Evolutionary conservation across 1,139 yeast species (phyloP).

Genomic region (Lodderomyces beijingensis): DNA sequence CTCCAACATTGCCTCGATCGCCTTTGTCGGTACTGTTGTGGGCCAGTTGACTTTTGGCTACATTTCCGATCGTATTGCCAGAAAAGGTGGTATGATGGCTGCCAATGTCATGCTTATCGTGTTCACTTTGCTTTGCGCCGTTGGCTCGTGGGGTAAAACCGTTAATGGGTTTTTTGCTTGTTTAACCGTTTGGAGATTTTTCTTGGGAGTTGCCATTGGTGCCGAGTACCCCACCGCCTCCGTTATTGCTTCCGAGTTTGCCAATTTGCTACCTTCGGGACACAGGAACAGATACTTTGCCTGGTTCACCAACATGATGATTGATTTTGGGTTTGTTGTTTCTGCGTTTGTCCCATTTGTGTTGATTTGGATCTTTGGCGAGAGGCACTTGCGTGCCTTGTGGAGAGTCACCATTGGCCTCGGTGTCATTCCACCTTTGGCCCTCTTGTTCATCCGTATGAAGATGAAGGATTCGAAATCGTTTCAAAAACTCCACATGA

Average conservation of each 20-base stretch:
- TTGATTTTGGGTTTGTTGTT: conserved; percentile 81
- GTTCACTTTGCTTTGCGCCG: conserved; percentile 75
- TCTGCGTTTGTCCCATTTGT: conserved; percentile 86
- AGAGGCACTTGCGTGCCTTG: conserved; percentile 67
- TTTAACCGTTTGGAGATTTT: conserved; percentile 77
- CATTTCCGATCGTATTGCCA: conserved; percentile 69
- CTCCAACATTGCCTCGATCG: conserved; percentile 79
- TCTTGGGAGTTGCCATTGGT: conserved; percentile 80
- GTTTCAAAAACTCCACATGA: conserved; percentile 68
- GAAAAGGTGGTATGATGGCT: conserved; percentile 76
- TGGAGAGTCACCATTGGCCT: conserved; percentile 93
- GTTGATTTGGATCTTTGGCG: conserved; percentile 74
- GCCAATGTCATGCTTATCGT: conserved; percentile 71
- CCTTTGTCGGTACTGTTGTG: conserved; percentile 86
- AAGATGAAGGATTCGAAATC: conserved; percentile 70
- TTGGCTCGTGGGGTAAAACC: conserved; percentile 76
- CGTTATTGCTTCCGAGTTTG: conserved; percentile 91
- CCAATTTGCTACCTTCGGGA: conserved; percentile 72
- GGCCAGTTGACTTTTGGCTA: conserved; percentile 82
- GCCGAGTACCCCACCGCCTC: conserved; percentile 94
- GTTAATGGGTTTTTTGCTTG: conserved; percentile 73
- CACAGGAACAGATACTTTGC: conserved; percentile 83
- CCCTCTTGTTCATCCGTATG: conserved; percentile 72
- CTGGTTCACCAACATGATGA: conserved; percentile 86
- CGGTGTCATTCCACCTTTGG: conserved; percentile 87